phyloP scores from a whole-genome alignment of 805 yeast species.

The Kockiozyma suomiensis region DNA sequence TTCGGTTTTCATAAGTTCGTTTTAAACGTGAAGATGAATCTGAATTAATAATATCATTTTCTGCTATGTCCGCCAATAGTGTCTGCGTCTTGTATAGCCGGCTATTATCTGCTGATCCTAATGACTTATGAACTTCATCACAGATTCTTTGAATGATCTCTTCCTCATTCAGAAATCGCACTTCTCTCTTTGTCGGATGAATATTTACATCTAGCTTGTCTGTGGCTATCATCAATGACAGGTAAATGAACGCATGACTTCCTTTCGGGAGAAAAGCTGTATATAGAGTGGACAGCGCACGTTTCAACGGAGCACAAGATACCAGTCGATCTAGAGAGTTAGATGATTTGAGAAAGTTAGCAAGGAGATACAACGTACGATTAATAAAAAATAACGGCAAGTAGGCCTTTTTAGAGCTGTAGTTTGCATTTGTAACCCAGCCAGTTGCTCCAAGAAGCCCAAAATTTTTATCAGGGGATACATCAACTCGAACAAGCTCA shows the following conservation, averaged over 20 bases:
- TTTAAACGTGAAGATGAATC: not conserved
- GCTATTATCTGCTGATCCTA: conserved; percentile 64
- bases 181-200: conserved; percentile 95
- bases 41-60: not conserved
- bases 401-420: conserved; percentile 61
- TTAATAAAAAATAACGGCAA: conserved; percentile 84
- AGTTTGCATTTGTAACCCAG: conserved; percentile 71
- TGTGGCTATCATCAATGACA: conserved; percentile 69
- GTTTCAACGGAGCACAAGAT: conserved; percentile 72
- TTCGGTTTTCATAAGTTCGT: conserved; percentile 24
- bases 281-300: conserved; percentile 67
- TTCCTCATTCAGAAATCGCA: conserved; percentile 79
- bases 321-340: conserved; percentile 61
- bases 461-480: conserved; percentile 42
- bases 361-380: conserved; percentile 34
- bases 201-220: conserved; percentile 84
- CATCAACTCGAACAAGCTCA: conserved; percentile 57
- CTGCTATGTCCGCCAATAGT: conserved; percentile 44
- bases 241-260: conserved; percentile 70
- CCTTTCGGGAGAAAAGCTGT: conserved; percentile 77
- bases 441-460: conserved; percentile 64
- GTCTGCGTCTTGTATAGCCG: conserved; percentile 71
- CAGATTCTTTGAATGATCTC: conserved; percentile 73
- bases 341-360: not conserved
- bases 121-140: conserved; percentile 50